Evolutionary conservation across 2,329 filamentous ascomycete species (phyloP).

Genomic region (Cryphonectria carpinicola): DNA sequence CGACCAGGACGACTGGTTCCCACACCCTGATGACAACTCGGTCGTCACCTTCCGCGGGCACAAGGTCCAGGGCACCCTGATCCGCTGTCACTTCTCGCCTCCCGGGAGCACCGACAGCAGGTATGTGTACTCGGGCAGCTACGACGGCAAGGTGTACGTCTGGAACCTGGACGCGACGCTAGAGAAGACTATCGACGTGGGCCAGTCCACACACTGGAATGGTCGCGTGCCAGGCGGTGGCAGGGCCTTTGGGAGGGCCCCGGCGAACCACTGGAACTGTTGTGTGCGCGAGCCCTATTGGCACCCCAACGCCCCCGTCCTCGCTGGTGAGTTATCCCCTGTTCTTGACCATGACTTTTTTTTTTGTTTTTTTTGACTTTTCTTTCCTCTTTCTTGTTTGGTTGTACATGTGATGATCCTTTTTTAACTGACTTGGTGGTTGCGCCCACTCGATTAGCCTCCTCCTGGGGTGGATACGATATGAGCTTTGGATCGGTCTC

Average conservation of each 20-base stretch:
- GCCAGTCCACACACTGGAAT: slow-evolving; percentile 58
- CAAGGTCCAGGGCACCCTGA: slow-evolving; percentile 84
- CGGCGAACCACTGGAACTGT: slow-evolving; percentile 71
- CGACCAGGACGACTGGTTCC: slow-evolving; percentile 66
- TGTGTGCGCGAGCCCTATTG: slow-evolving; percentile 88
- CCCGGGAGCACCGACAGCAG: slow-evolving; percentile 82
- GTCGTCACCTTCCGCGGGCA: slow-evolving; percentile 94
- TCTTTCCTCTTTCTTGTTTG: neutral
- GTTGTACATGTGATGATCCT: neutral
- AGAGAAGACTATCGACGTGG: slow-evolving; percentile 78
- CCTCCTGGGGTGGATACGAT: slow-evolving; percentile 79
- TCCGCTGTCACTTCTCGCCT: slow-evolving; percentile 94
- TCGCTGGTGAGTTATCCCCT: slow-evolving; percentile 61
- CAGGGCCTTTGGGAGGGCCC: slow-evolving; percentile 41
- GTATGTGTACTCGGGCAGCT: slow-evolving; percentile 91
- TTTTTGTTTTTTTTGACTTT: neutral
- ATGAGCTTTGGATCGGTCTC: slow-evolving; percentile 76
- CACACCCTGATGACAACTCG: slow-evolving; percentile 84
- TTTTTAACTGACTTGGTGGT: slow-evolving; percentile 2
- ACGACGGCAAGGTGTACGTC: slow-evolving; percentile 86
- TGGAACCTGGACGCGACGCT: slow-evolving; percentile 93
- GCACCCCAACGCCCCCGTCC: slow-evolving; percentile 82
- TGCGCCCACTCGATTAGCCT: slow-evolving; percentile 56
- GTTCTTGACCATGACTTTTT: neutral
- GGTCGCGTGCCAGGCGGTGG: slow-evolving; percentile 13